These are phyloP conservation scores for Hsuehochloa calcarea DNA, from an alignment of 176 grass and related monocot genomes.

Conservation along the genomic window DNA sequence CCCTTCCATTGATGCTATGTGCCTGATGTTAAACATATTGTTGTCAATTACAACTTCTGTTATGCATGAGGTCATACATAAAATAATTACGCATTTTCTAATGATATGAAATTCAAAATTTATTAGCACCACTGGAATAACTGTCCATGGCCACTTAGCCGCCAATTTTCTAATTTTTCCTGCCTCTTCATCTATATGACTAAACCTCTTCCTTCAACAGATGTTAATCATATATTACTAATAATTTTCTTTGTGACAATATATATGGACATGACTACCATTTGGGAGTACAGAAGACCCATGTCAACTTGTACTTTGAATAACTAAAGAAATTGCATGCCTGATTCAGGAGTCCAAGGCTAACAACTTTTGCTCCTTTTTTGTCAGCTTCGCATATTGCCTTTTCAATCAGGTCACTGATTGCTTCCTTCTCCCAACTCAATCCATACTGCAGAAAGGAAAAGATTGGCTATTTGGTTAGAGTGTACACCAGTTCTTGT, in stretches of 20 bases:
- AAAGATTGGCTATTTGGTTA: conserved; percentile 15
- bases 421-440: conserved; percentile 58
- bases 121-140: background rate
- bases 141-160: background rate
- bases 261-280: background rate
- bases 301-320: background rate
- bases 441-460: conserved; percentile 60
- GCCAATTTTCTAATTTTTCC: background rate
- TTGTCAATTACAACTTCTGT: background rate
- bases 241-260: background rate
- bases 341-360: conserved; percentile 85
- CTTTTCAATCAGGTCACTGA: conserved; percentile 76
- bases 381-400: conserved; percentile 71
- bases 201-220: background rate
- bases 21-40: conserved; percentile 24
- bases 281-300: background rate
- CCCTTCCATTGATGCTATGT: conserved; percentile 66
- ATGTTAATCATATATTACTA: background rate
- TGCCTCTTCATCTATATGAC: background rate
- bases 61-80: background rate
- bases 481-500: background rate
- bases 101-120: background rate
- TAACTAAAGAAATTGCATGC: conserved; percentile 18
- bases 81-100: background rate
- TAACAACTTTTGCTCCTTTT: conserved; percentile 76